Conservation (phyloP, 176 grass and related monocot species). For the Lolium rigidum region DNA sequence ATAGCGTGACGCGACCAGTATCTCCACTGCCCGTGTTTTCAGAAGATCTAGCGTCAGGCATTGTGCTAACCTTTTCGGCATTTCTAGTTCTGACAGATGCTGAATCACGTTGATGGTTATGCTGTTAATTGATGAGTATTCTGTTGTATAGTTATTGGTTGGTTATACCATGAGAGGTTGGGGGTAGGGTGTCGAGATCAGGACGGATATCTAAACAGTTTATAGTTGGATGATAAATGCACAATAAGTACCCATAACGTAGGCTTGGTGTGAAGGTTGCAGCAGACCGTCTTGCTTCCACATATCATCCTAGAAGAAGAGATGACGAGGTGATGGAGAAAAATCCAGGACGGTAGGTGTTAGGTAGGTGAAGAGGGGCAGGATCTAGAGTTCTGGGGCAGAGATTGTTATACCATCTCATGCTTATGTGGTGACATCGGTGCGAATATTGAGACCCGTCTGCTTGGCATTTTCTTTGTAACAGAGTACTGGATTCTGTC, state of each 20-base stretch:
- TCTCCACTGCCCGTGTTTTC: not conserved
- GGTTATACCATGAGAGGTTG: conserved; percentile 2
- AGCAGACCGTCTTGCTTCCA: not conserved
- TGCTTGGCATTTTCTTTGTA: not conserved
- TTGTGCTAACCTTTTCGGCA: not conserved
- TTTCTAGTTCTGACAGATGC: not conserved
- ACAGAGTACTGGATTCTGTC: conserved; percentile 18
- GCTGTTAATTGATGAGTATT: not conserved
- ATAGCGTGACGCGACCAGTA: not conserved
- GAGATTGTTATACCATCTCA: not conserved
- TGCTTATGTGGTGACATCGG: not conserved
- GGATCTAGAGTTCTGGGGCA: not conserved
- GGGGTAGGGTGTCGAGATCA: not conserved
- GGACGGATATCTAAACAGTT: not conserved
- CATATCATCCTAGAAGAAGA: conserved; percentile 8
- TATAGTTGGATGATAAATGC: conserved; percentile 36
- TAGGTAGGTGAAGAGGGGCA: not conserved
- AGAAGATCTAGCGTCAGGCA: not conserved
- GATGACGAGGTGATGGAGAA: too few species aligned
- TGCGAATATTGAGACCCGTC: not conserved
- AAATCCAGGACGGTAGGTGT: conserved; percentile 2
- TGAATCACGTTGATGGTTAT: not conserved
- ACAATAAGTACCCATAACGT: conserved; percentile 22
- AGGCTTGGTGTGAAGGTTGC: conserved; percentile 14
- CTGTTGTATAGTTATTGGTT: too few species aligned